A percentile compares a stretch with the other conserved stretches of the same genome.
Evolutionary conservation across 306 rosid species (phyloP).

Genomic region (Cicer cuneatum): DNA sequence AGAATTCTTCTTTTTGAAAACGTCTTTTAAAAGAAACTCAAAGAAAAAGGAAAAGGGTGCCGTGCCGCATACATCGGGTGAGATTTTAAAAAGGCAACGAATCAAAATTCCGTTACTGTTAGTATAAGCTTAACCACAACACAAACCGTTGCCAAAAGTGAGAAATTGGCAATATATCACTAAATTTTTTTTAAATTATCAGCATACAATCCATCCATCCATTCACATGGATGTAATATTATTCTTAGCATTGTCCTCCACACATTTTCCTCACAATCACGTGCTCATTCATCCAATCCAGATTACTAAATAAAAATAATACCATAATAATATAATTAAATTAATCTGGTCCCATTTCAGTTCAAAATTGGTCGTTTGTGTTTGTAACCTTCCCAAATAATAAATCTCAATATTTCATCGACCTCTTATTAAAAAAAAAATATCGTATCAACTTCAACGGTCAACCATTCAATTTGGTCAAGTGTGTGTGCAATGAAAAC

Average conservation of each 20-base stretch:
- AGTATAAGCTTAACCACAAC: too few relatives aligned
- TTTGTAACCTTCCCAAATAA: conserved; percentile 34
- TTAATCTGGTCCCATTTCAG: not conserved
- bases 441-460: conserved; percentile 16
- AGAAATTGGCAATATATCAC: conserved; percentile 7
- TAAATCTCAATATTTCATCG: not conserved
- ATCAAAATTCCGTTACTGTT: not conserved
- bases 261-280: conserved; percentile 28
- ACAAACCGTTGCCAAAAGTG: conserved; percentile 8
- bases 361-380: conserved; percentile 6
- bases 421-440: not conserved
- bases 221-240: not conserved
- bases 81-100: not conserved
- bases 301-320: not conserved
- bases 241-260: too few relatives aligned
- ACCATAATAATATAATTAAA: too few relatives aligned
- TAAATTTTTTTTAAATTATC: not conserved
- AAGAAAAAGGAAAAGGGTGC: conserved; percentile 5
- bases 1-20: conserved; percentile 1
- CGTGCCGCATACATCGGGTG: not conserved
- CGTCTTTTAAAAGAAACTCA: not conserved
- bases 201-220: not conserved
- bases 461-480: conserved; percentile 14
- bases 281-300: not conserved
- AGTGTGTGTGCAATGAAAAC: not conserved